Evolutionary conservation across 2,329 filamentous ascomycete species (phyloP), one percentile per base, ranked within the genome.

Genomic region (Thielaviopsis punctulata): DNA sequence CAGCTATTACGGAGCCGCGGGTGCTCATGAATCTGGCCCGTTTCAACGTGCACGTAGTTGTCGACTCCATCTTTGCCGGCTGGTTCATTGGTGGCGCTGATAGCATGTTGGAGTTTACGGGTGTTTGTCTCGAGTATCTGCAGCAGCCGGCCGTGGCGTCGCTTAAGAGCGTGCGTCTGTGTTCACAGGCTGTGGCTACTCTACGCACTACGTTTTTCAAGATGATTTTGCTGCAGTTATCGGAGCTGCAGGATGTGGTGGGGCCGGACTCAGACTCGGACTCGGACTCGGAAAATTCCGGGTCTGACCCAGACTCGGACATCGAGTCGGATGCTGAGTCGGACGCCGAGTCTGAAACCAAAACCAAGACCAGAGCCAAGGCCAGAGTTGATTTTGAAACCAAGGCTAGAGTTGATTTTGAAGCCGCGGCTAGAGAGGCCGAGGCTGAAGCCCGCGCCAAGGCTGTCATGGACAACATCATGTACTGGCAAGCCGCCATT

Each of bases 401-500:
- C n/a, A n/a, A n/a, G n/a, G n/a, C n/a, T n/a, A n/a, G n/a, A n/a
- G n/a, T n/a, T n/a, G n/a, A n/a, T n/a, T n/a, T n/a, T n/a, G n/a
- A n/a, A n/a, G n/a, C n/a, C n/a, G n/a, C n/a, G n/a, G n/a, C n/a
- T 4, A 12, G 9, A 33, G 30, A 3, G 43, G 33, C 47, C 13
- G 45, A 48, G 18, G 33, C 45, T 13, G 52, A n/a, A 12, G 49
- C 22, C 8, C 49, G 27, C 36, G 25, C 49, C 19, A 73, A 83
- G 23, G 69, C 75, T 0, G 87, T 93, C 54, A 77, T 98, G 65
- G 76, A 86, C 55, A 90, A 88, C 62, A 78, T 98, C 60, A 79
- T 86, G 0, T 96, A 95, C 64, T 98, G 92, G 92, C 92, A 96
- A 63, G 88, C 86, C 19, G 85, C 95, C 18, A 79, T 98, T 15